Percentiles rank a stretch among this genome's conserved stretches.
These are phyloP conservation scores for Beauveria sp. DNA, from an alignment of 2,329 filamentous ascomycete genomes.

Conservation along the genomic window DNA sequence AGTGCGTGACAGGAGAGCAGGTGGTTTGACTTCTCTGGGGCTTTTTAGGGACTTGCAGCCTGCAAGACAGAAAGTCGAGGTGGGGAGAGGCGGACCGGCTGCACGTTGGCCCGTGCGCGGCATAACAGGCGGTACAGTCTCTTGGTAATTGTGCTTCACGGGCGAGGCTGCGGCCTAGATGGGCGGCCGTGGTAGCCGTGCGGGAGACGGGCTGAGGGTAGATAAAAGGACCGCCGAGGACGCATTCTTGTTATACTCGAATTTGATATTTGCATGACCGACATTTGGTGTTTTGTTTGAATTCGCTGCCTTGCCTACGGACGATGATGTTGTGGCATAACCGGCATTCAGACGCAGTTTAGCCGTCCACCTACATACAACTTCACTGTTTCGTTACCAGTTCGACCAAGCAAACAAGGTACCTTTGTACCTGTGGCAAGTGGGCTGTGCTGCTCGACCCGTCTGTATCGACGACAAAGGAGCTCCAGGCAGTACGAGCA, in stretches of 20 bases:
- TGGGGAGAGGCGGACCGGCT: conserved; percentile 12
- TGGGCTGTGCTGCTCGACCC: no score
- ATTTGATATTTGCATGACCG: neutral
- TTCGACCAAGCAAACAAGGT: neutral
- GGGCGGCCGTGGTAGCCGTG: neutral
- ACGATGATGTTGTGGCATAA: conserved; percentile 19
- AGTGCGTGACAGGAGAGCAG: conserved; percentile 24
- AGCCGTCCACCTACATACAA: conserved; percentile 1
- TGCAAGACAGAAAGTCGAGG: neutral
- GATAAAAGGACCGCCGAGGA: neutral
- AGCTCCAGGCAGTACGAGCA: no score
- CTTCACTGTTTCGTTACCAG: neutral
- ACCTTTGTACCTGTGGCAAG: neutral
- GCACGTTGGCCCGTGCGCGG: conserved; percentile 22
- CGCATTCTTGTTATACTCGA: neutral
- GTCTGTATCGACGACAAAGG: no score
- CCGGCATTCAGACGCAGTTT: conserved; percentile 16
- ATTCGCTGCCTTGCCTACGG: neutral
- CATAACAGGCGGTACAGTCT: neutral
- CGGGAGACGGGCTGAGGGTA: neutral
- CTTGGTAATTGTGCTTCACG: neutral
- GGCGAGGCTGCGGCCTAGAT: conserved; percentile 2
- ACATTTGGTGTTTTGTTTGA: neutral
- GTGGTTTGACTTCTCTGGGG: conserved; percentile 19
- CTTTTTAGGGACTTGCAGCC: neutral